Percentiles rank a stretch among this genome's conserved stretches.
Conservation (phyloP, 495 filamentous ascomycete genomes). For the Tricharina praecox region DNA sequence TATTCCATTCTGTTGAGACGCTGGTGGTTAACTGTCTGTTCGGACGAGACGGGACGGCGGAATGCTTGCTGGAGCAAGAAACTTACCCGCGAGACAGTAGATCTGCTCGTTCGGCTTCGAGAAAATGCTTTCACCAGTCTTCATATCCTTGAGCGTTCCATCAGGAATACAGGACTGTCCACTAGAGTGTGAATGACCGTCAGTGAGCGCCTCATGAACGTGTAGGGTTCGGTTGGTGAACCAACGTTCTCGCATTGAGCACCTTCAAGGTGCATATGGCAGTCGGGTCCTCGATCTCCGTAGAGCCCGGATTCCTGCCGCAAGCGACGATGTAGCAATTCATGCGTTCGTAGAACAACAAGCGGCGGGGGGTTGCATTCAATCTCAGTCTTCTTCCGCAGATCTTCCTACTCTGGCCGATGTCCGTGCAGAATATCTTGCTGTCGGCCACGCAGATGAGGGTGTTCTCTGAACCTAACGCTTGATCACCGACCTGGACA, state of each 20-base stretch:
- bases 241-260: slow-evolving; percentile 23
- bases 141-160: slow-evolving; percentile 18
- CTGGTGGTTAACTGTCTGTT: too few species aligned
- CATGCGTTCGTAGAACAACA: slow-evolving; percentile 22
- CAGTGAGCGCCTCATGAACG: too few species aligned
- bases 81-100: slow-evolving; percentile 23
- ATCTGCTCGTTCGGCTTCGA: slow-evolving; percentile 25
- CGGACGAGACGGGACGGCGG: too few species aligned
- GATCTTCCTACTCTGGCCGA: slow-evolving; percentile 23
- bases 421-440: slow-evolving; percentile 24
- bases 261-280: slow-evolving; percentile 22
- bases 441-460: slow-evolving; percentile 23
- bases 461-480: slow-evolving; percentile 17
- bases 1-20: slow-evolving; percentile 19
- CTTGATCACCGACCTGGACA: slow-evolving; percentile 19
- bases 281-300: slow-evolving; percentile 10
- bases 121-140: slow-evolving; percentile 20
- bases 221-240: too few species aligned
- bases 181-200: too few species aligned
- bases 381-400: slow-evolving; percentile 23
- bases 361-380: slow-evolving; percentile 23
- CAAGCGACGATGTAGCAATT: slow-evolving; percentile 25
- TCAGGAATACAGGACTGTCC: too few species aligned
- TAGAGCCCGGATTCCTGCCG: slow-evolving; percentile 10
- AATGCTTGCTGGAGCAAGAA: too few species aligned